phyloP scores from a whole-genome alignment of 306 rosid genomes.

The Quercus aquifolioides region DNA sequence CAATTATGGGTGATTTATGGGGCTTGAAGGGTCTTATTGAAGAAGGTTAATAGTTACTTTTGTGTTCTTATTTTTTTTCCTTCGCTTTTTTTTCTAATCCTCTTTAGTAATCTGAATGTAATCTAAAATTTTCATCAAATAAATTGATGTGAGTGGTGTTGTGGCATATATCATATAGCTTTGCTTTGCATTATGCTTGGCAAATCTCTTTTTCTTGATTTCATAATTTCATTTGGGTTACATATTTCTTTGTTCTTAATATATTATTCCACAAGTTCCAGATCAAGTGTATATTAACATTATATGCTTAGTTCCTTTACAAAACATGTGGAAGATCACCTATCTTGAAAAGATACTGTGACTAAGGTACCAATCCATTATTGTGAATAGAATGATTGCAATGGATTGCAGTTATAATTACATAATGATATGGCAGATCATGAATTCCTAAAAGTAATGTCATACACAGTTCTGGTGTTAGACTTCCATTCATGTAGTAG shows the following conservation, averaged over 20 bases:
- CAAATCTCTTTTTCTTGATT: not conserved
- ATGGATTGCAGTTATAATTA: not conserved
- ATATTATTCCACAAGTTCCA: not conserved
- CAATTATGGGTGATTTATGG: slow-evolving; percentile 99
- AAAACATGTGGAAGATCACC: not conserved
- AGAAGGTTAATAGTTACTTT: slow-evolving; percentile 49
- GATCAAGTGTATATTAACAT: not conserved
- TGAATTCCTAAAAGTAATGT: not conserved
- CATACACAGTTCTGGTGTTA: not conserved
- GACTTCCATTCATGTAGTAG: not conserved
- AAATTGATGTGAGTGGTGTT: not conserved
- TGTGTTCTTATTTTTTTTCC: not conserved
- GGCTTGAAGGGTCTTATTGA: slow-evolving; percentile 93
- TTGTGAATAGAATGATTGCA: not conserved
- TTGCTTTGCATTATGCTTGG: not conserved
- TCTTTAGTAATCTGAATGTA: not conserved
- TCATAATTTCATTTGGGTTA: not conserved
- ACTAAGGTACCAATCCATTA: not conserved
- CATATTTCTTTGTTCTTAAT: not conserved
- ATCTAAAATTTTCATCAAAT: not conserved
- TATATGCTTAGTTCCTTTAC: not conserved
- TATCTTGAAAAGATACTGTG: not conserved
- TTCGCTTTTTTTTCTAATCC: not conserved
- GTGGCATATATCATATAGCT: not conserved
- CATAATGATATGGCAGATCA: not conserved